phyloP scores from a whole-genome alignment of 441 rosid genomes.

The Syzygium syzygioides region DNA sequence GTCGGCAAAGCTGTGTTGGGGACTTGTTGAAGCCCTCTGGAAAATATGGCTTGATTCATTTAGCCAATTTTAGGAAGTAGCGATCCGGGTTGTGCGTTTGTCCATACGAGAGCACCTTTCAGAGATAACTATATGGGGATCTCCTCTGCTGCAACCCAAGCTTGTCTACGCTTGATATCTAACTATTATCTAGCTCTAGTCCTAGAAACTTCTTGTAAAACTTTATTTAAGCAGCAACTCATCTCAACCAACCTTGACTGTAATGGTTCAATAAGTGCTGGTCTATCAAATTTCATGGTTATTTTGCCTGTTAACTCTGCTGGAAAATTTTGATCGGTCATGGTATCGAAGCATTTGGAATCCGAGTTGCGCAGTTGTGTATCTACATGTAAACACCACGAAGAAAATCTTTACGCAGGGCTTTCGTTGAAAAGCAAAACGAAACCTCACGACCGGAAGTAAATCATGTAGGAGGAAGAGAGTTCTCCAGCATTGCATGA shows the following conservation, averaged over 20 bases:
- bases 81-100: not conserved
- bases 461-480: not conserved
- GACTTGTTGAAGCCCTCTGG: not conserved
- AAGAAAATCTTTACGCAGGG: not conserved
- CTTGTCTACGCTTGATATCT: not conserved
- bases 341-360: not conserved
- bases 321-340: not conserved
- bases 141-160: not conserved
- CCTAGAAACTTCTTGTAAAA: not conserved
- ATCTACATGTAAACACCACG: not conserved
- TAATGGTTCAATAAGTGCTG: not conserved
- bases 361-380: accelerated
- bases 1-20: not conserved
- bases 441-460: not conserved
- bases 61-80: not conserved
- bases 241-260: not conserved
- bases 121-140: not conserved
- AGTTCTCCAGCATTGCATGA: not conserved
- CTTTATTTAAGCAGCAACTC: not conserved
- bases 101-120: not conserved
- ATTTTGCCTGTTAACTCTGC: not conserved
- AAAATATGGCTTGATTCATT: not conserved
- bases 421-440: not conserved
- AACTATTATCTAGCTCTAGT: not conserved
- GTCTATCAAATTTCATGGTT: not conserved